Conservation (phyloP, 495 filamentous ascomycete species). For the Tuber magnatum region DNA sequence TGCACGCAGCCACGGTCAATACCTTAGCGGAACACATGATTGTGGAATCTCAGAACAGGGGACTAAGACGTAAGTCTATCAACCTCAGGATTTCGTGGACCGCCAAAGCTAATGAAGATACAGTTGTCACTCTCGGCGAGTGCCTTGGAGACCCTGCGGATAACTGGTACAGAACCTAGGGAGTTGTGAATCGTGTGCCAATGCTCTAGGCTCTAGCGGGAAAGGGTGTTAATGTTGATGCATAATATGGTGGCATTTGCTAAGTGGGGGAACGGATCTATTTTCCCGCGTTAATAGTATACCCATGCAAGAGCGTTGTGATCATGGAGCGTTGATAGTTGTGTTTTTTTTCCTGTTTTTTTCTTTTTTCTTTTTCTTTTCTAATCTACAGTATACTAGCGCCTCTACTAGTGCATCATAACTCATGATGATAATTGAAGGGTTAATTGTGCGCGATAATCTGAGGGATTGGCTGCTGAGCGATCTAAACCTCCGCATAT, state of each 20-base stretch:
- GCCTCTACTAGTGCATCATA: background rate
- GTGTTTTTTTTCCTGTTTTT: background rate
- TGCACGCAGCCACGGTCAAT: slow-evolving; percentile 45
- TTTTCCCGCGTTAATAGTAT: background rate
- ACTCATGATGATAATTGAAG: background rate
- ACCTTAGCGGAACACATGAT: slow-evolving; percentile 44
- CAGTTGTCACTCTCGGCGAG: slow-evolving; percentile 64
- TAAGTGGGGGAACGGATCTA: background rate
- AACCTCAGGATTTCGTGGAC: background rate
- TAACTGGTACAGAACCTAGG: slow-evolving; percentile 59
- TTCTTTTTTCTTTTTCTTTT: background rate
- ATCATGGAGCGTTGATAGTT: background rate
- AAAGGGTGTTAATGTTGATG: slow-evolving; percentile 13
- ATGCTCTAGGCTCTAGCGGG: background rate
- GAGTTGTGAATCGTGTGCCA: background rate
- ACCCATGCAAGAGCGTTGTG: background rate
- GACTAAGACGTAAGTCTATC: slow-evolving; percentile 36
- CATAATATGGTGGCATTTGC: slow-evolving; percentile 14
- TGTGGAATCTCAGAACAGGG: slow-evolving; percentile 30
- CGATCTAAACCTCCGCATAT: background rate
- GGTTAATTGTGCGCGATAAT: background rate
- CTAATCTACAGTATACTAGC: background rate
- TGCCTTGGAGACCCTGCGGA: slow-evolving; percentile 63
- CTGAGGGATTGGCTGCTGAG: background rate
- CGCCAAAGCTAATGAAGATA: slow-evolving; percentile 50